Conservation (phyloP, 345 rosid genomes). For the Eutrema heterophyllum region DNA sequence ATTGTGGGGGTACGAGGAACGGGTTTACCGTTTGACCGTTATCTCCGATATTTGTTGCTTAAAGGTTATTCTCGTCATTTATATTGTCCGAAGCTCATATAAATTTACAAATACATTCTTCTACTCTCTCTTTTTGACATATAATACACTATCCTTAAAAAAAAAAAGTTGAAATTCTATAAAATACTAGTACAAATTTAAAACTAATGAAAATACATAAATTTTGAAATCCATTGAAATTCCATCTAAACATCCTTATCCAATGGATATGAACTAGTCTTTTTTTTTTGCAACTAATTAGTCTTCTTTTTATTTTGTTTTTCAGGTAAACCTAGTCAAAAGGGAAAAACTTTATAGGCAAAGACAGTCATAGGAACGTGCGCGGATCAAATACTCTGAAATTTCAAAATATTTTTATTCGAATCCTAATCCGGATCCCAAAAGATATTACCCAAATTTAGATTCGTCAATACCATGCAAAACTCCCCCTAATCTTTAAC, state of each 20-base stretch:
- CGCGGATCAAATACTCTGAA: too few species aligned
- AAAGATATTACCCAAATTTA: too few species aligned
- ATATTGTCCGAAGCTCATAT: not conserved
- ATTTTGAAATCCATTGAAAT: not conserved
- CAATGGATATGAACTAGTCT: not conserved
- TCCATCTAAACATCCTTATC: not conserved
- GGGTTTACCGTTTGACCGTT: conserved; percentile 31
- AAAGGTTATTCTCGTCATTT: not conserved
- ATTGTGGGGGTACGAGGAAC: conserved; percentile 25
- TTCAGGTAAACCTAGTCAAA: not conserved
- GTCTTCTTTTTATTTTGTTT: too few species aligned
- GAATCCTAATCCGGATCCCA: too few species aligned
- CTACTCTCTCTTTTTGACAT: not conserved
- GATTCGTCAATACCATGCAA: too few species aligned
- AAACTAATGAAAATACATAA: too few species aligned
- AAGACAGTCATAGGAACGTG: too few species aligned
- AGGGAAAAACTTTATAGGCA: not conserved
- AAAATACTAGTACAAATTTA: not conserved
- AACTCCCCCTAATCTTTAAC: too few species aligned
- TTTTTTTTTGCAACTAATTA: not conserved
- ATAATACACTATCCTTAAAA: too few species aligned
- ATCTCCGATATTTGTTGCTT: not conserved
- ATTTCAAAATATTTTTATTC: too few species aligned
- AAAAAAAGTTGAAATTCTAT: not conserved
- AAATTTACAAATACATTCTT: not conserved